A percentile compares a stretch with the other conserved stretches of the same genome.
phyloP scores from a whole-genome alignment of 768 basidiomycete genomes.

The Sarcodon aspratus region DNA sequence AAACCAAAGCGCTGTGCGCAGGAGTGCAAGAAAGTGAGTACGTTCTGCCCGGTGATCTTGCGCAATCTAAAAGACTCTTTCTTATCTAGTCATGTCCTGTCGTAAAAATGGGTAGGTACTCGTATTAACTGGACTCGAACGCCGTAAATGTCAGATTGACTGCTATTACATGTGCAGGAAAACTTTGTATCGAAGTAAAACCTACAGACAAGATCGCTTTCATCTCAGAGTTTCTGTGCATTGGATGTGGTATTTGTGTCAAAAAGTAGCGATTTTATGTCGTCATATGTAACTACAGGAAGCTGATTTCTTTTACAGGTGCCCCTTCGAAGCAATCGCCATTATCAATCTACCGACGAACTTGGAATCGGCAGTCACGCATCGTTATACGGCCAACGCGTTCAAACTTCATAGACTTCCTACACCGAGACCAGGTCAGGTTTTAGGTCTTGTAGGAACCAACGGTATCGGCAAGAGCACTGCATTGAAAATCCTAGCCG shows the following conservation, averaged over 20 bases:
- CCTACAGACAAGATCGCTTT: conserved; percentile 94
- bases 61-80: conserved; percentile 4
- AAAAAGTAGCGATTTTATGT: conserved; percentile 66
- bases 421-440: conserved; percentile 94
- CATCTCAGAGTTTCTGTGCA: conserved; percentile 97
- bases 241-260: conserved; percentile 99
- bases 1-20: conserved; percentile 96
- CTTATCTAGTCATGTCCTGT: conserved; percentile 78
- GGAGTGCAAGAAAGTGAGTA: conserved; percentile 88
- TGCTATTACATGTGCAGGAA: conserved; percentile 38
- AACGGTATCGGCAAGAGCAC: conserved; percentile 99
- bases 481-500: conserved; percentile 91
- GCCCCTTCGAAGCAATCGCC: conserved; percentile 97
- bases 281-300: not conserved
- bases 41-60: conserved; percentile 4
- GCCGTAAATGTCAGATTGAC: not conserved
- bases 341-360: conserved; percentile 99
- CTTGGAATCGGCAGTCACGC: conserved; percentile 90
- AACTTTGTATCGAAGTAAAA: conserved; percentile 97
- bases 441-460: conserved; percentile 95
- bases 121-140: not conserved
- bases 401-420: conserved; percentile 99
- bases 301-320: conserved; percentile 37
- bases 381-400: conserved; percentile 95
- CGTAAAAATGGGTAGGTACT: conserved; percentile 81